Evolutionary conservation across 768 basidiomycete genomes (phyloP).

Genomic region (Termitomyces sp.): DNA sequence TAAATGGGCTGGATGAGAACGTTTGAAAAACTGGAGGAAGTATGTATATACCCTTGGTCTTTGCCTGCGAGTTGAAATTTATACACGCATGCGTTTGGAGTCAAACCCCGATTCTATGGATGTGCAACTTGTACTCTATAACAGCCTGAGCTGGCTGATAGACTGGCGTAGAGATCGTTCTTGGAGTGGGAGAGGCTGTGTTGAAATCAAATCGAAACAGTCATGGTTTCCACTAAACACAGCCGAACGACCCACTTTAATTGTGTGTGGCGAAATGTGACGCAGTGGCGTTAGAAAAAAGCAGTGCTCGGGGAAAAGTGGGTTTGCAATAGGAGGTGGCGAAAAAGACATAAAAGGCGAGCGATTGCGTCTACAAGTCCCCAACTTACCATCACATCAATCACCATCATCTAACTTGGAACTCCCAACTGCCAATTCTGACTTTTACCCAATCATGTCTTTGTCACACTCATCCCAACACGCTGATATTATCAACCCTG

Average conservation of each 20-base stretch:
- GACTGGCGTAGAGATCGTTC: too few species aligned
- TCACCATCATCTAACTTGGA: conserved; percentile 2
- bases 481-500: neutral
- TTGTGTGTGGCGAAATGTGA: neutral
- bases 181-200: too few species aligned
- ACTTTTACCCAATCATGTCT: neutral
- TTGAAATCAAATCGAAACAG: too few species aligned
- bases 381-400: conserved; percentile 1
- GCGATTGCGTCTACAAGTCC: neutral
- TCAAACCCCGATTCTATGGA: too few species aligned
- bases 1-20: too few species aligned
- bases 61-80: too few species aligned
- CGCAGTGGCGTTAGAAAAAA: neutral
- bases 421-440: conserved; percentile 1
- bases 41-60: too few species aligned
- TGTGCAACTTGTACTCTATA: too few species aligned
- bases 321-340: conserved; percentile 8
- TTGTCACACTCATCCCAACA: neutral
- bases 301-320: neutral
- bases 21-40: too few species aligned
- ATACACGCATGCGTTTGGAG: too few species aligned
- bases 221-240: neutral
- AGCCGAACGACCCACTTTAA: neutral
- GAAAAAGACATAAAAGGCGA: conserved; percentile 6
- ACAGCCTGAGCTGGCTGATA: too few species aligned